Evolutionary conservation across 169 alveolate species (phyloP).

Genomic region (Cryptosporidium baileyi): DNA sequence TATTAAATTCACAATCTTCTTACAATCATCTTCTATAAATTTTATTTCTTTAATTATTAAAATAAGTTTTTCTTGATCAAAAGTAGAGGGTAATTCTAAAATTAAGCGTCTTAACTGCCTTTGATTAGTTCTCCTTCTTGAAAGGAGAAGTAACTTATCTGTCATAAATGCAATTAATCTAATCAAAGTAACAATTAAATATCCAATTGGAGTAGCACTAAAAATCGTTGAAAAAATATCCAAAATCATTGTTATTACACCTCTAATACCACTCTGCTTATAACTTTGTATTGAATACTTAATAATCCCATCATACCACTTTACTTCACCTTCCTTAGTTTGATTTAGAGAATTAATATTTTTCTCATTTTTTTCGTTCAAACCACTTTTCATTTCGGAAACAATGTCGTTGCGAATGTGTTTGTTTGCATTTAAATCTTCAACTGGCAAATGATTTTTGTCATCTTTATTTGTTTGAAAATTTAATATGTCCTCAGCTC

Average conservation of each 20-base stretch:
- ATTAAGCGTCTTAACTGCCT: constrained; percentile 15
- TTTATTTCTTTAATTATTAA: background rate
- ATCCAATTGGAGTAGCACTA: constrained; percentile 68
- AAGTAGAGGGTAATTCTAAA: constrained; percentile 42
- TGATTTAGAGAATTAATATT: background rate
- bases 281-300: constrained; percentile 56
- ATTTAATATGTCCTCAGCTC: background rate
- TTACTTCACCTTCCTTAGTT: background rate
- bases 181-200: constrained; percentile 24
- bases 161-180: constrained; percentile 70
- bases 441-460: background rate
- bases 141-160: constrained; percentile 19
- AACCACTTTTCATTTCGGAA: background rate
- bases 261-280: constrained; percentile 59
- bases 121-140: constrained; percentile 64
- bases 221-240: constrained; percentile 58
- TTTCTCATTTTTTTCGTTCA: background rate
- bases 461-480: background rate
- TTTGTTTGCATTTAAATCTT: background rate
- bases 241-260: constrained; percentile 63
- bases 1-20: background rate
- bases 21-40: constrained; percentile 8
- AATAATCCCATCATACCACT: constrained; percentile 58
- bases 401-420: background rate
- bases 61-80: constrained; percentile 1